Base-by-base conservation (phyloP, 1,284 basidiomycete genomes). In the Porogramme epimiltina region DNA sequence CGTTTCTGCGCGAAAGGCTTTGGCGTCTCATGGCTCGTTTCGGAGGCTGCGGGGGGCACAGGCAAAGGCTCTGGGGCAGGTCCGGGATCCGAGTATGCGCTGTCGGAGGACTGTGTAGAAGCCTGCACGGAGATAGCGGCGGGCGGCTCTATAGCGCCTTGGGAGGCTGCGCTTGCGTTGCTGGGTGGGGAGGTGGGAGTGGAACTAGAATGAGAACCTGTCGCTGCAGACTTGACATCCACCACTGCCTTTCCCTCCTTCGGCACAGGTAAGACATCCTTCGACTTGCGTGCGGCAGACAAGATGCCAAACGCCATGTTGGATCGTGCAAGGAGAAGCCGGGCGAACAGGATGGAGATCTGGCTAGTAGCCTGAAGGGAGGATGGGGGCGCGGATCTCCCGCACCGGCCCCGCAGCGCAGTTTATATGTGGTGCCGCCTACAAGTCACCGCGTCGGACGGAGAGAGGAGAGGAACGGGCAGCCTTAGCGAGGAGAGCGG, bases 1-100 rank as follows among this genome's bases (percentile, higher is more conserved):
- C 66, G 65, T 45, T 58, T 62, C 47, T 54, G 61, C 16, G 46
- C 50, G 40, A 26, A 48, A 11, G 55, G 34, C 9, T 50, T 49
- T 2, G 52, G 45, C 26, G 40, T 37, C 0, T 42, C 26, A 6
- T 49, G 39, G 13, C 11, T 9, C 2, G 45, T 15, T 3, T 49
- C 22, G 10, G 33, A 11, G 10, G n/a, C n/a, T n/a, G n/a, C n/a
- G 15, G 15, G 28, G 28, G 28, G 28, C 8, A 31, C 28, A 8
- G 8, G 9, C 8, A 8, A 15, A 31, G 8, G 9, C 28, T 31
- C 15, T 15, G 28, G 28, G 28, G 28, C 28, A n/a, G n/a, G n/a
- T n/a, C n/a, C n/a, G n/a, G n/a, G n/a, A n/a, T n/a, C n/a, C n/a
- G n/a, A n/a, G n/a, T n/a, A n/a, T 8, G 28, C 9, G 15, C 9